Conservation (phyloP, 2,329 filamentous ascomycete genomes). For the Penicillium fuscoglaucum region DNA sequence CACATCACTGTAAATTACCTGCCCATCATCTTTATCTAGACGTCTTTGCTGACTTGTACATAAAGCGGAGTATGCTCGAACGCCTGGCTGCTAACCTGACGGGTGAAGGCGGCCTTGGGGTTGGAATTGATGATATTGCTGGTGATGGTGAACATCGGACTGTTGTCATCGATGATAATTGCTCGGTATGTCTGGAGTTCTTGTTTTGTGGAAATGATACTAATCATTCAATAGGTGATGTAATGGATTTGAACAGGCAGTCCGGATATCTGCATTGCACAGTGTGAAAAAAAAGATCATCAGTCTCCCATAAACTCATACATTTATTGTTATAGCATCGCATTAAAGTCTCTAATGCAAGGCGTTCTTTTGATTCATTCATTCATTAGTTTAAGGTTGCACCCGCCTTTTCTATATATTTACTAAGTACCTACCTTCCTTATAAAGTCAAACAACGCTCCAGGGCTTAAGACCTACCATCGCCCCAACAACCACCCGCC, state of each 20-base stretch:
- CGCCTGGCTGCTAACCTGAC: constrained; percentile 46
- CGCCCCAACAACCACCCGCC: background rate
- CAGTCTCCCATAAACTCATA: background rate
- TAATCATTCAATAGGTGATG: constrained; percentile 33
- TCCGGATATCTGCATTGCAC: background rate
- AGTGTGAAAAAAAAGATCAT: background rate
- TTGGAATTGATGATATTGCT: constrained; percentile 25
- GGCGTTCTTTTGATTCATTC: background rate
- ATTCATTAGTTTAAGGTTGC: background rate
- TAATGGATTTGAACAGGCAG: constrained; percentile 17
- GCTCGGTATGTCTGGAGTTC: constrained; percentile 37
- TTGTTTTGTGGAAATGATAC: background rate
- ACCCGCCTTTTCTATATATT: background rate
- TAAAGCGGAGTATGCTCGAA: constrained; percentile 50
- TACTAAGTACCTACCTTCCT: background rate
- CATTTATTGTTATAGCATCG: background rate
- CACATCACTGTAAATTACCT: constrained; percentile 53
- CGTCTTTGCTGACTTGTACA: constrained; percentile 13
- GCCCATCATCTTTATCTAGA: background rate
- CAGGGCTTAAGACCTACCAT: background rate
- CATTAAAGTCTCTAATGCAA: background rate
- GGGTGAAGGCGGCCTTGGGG: constrained; percentile 33
- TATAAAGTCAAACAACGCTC: background rate
- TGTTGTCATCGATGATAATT: constrained; percentile 48
- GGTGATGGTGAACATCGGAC: constrained; percentile 34